Conservation (phyloP, 345 rosid species). For the Erysimum cheiranthoides region DNA sequence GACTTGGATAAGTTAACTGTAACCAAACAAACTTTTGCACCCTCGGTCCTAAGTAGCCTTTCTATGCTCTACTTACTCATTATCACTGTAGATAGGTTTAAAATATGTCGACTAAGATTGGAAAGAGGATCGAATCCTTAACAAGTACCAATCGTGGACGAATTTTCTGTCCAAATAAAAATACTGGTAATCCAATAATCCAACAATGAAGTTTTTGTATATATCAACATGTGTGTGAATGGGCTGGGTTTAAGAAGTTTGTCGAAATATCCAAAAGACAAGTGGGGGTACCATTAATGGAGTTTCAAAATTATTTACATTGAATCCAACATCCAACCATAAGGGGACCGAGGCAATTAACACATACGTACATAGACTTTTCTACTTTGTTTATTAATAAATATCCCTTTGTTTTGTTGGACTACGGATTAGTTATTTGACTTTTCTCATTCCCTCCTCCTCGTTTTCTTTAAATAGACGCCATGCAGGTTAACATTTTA, state of each 20-base stretch:
- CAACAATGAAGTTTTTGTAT: not conserved
- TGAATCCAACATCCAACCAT: constrained; percentile 35
- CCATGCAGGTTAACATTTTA: not conserved
- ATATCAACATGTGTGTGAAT: not conserved
- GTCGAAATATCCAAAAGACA: constrained; percentile 13
- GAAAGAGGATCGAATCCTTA: not conserved
- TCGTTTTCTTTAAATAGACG: constrained; percentile 20
- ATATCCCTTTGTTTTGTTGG: not conserved
- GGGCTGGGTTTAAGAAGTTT: not conserved
- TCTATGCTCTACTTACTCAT: no score
- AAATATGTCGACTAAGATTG: no score
- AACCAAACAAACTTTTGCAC: no score
- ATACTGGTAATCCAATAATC: not conserved
- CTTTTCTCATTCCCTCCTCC: constrained; percentile 26
- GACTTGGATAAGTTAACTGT: no score
- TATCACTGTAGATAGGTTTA: no score
- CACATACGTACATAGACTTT: not conserved
- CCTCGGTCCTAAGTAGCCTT: no score
- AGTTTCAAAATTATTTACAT: constrained; percentile 22
- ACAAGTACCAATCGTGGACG: not conserved
- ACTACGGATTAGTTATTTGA: not conserved
- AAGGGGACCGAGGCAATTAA: constrained; percentile 26
- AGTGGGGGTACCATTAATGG: constrained; percentile 38
- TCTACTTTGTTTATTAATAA: not conserved
- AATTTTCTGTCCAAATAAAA: not conserved